Conservation (phyloP, 1,139 yeast species). For the Magnusiomyces tetraspermus region DNA sequence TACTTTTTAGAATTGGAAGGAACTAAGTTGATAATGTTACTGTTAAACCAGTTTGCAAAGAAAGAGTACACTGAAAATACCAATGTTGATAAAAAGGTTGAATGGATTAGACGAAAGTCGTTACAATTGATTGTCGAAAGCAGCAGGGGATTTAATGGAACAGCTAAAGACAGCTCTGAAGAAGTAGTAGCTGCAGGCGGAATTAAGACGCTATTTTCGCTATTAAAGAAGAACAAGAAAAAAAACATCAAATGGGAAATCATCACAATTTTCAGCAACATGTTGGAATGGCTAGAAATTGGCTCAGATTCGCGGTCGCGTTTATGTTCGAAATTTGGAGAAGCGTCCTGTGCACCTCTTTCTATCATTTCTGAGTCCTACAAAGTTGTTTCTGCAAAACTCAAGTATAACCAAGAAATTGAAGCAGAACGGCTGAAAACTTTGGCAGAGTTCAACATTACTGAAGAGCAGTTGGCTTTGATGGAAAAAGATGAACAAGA, state of each 20-base stretch:
- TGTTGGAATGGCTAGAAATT: conserved; percentile 27
- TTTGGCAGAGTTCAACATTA: neutral
- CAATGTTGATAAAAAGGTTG: conserved; percentile 12
- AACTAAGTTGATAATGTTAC: conserved; percentile 25
- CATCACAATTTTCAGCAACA: conserved; percentile 22
- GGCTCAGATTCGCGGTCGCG: conserved; percentile 26
- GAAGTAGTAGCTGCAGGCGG: conserved; percentile 26
- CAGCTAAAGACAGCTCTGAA: conserved; percentile 19
- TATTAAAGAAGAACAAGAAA: conserved; percentile 15
- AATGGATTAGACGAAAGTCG: conserved; percentile 21
- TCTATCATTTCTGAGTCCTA: neutral
- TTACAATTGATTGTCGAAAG: conserved; percentile 22
- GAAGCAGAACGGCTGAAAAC: neutral
- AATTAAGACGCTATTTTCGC: conserved; percentile 19
- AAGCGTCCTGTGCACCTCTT: conserved; percentile 17
- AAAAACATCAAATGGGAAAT: conserved; percentile 12
- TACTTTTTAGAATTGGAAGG: conserved; percentile 29
- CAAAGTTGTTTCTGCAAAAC: neutral
- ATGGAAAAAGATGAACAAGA: conserved; percentile 2
- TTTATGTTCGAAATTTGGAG: conserved; percentile 24
- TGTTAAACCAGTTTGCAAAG: neutral
- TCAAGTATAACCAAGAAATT: neutral
- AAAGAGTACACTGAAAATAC: neutral
- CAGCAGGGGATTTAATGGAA: conserved; percentile 17
- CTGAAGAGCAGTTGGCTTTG: neutral